phyloP scores from a whole-genome alignment of 2,329 filamentous ascomycete genomes.

The Plectosphaerella plurivora region DNA sequence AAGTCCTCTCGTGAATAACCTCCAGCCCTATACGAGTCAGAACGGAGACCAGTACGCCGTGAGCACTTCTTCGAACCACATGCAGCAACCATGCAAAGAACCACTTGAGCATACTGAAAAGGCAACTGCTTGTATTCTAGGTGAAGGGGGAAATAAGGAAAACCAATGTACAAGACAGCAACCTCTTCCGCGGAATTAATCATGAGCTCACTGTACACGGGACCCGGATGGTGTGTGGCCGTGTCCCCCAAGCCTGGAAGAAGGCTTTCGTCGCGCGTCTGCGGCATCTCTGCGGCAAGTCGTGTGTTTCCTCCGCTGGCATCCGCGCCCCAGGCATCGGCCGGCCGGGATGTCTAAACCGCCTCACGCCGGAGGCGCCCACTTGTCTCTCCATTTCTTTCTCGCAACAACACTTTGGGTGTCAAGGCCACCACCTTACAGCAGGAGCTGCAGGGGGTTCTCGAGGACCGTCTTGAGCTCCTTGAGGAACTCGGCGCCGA shows the following conservation, averaged over 20 bases:
- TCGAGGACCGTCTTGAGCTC: slow-evolving; percentile 97
- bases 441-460: slow-evolving; percentile 91
- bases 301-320: background rate
- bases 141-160: slow-evolving; percentile 11
- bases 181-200: slow-evolving; percentile 30
- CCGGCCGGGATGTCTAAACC: background rate
- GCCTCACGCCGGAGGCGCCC: background rate
- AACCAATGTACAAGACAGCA: slow-evolving; percentile 22
- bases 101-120: slow-evolving; percentile 1
- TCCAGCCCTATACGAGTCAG: too few species aligned
- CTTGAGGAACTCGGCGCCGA: slow-evolving; percentile 93
- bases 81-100: too few species aligned
- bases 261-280: background rate
- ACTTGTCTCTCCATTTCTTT: slow-evolving; percentile 6
- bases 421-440: slow-evolving; percentile 50
- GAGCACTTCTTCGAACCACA: too few species aligned
- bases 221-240: slow-evolving; percentile 22
- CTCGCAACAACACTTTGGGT: slow-evolving; percentile 2
- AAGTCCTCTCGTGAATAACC: too few species aligned
- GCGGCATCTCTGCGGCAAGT: background rate
- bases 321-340: background rate
- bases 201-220: slow-evolving; percentile 37
- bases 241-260: slow-evolving; percentile 10
- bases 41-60: too few species aligned
- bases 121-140: slow-evolving; percentile 16